Conservation (phyloP, 345 rosid genomes). For the Eucalyptus microcorys region DNA sequence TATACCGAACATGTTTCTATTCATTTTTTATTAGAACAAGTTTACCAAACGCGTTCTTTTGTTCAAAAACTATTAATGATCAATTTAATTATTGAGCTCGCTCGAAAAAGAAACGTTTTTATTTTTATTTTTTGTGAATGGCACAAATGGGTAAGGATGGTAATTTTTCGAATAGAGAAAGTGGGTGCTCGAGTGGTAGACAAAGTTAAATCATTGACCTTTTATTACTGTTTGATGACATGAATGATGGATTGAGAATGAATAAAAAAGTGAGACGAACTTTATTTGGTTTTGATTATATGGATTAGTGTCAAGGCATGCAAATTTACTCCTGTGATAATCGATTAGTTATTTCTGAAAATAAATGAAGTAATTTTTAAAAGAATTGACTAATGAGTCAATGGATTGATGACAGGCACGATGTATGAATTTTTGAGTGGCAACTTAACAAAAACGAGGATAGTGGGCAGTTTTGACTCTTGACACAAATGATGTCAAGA, state of each 20-base stretch:
- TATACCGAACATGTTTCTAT: too few species aligned
- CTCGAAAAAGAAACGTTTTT: not conserved
- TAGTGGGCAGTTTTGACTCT: not conserved
- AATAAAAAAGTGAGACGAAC: not conserved
- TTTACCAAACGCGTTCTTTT: too few species aligned
- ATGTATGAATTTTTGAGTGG: not conserved
- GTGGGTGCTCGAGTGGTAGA: not conserved
- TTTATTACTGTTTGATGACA: not conserved
- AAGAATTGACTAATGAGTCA: not conserved
- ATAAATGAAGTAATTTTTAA: accelerated
- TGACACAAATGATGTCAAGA: not conserved
- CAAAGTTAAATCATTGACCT: not conserved
- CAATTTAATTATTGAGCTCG: not conserved
- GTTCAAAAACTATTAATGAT: too few species aligned
- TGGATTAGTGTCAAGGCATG: not conserved
- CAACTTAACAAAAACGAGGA: not conserved
- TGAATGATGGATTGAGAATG: not conserved
- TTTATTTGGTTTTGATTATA: not conserved
- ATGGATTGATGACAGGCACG: not conserved
- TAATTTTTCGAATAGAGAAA: not conserved
- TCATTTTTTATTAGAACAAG: too few species aligned
- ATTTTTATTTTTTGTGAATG: not conserved
- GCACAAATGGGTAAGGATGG: not conserved
- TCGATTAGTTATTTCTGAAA: accelerated
- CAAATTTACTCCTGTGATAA: accelerated